phyloP scores from a whole-genome alignment of 2,329 filamentous ascomycete species.

The Albifimbria verrucaria region DNA sequence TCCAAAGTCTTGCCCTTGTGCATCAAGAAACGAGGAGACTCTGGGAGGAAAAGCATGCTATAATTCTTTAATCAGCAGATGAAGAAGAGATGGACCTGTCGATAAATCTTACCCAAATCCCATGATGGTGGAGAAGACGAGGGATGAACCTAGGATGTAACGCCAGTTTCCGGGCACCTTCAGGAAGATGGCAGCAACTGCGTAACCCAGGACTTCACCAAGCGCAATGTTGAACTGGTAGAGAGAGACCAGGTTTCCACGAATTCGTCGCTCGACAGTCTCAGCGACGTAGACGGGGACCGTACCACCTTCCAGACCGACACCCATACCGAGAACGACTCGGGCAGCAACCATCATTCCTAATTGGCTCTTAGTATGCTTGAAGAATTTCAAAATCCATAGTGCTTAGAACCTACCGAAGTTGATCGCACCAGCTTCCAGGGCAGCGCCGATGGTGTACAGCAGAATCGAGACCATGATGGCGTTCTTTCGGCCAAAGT shows the following conservation, averaged over 20 bases:
- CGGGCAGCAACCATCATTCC: too few relatives aligned
- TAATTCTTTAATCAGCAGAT: constrained; percentile 14
- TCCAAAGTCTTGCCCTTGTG: constrained; percentile 52
- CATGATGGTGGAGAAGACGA: constrained; percentile 58
- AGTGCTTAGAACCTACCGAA: too few relatives aligned
- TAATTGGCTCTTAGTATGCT: too few relatives aligned
- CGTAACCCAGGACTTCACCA: constrained; percentile 71
- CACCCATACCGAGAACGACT: too few relatives aligned
- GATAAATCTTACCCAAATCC: constrained; percentile 25
- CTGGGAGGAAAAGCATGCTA: constrained; percentile 70
- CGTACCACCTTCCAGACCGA: constrained; percentile 71
- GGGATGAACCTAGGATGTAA: constrained; percentile 69
- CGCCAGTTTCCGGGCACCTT: constrained; percentile 69
- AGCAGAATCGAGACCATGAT: constrained; percentile 68
- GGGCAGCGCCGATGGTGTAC: constrained; percentile 66
- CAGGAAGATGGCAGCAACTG: constrained; percentile 69
- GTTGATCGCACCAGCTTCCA: constrained; percentile 65
- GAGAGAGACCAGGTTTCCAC: constrained; percentile 69
- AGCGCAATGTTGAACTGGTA: constrained; percentile 77
- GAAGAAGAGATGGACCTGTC: constrained; percentile 47
- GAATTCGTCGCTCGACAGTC: constrained; percentile 62
- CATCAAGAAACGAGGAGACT: constrained; percentile 66
- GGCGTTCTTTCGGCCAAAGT: constrained; percentile 62
- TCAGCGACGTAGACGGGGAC: constrained; percentile 74
- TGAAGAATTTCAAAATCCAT: too few relatives aligned